Base-by-base conservation (phyloP, 306 rosid genomes). In the Begonia masoniana region DNA sequence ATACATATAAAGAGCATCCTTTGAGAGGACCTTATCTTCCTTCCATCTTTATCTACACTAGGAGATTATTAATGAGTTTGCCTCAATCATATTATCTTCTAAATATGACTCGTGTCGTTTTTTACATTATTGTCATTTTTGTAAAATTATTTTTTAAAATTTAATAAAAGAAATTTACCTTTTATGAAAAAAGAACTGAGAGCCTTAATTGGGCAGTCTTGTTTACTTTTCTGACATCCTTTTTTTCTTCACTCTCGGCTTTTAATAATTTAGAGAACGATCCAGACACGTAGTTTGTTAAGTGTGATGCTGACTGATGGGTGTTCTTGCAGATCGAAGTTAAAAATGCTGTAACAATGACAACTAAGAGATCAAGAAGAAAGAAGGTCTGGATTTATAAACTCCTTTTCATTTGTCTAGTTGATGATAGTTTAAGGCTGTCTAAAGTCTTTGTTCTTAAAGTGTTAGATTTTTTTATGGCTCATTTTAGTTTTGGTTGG, bases 311-410 rank as follows among this genome's bases (percentile, higher is more conserved):
- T 48, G 59, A 46, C 36, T 43, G 12, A 26, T 60, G 49, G 42
- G 57, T 41, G 43, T 55, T 42, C 47, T 43, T 68, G 23, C 72
- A 91, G 94, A 70, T 73, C 46, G 59, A 56, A 45, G 71, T 65
- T 36, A 56, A 54, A 65, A 65, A 62, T 51, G 81, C 68, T 52
- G 46, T 14, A 57, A 26, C 70, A 12, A 54, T 67, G 41, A 71
- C 63, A 52, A 59, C 65, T 61, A 81, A 83, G 75, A 74, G 67
- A 61, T 31, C 85, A 41, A 78, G 81, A 57, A 87, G 70, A 61
- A 85, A 75, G 73, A 88, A 71, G 83, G 94, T 87, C 70, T 59
- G 9, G 35, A 26, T 26, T 26, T 56, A 4, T 13, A 43, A 41
- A 24, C 13, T n/a, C 23, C 15, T 12, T 16, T 62, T 47, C 54